Evolutionary conservation across 352 stramenopile genomes (phyloP).

Genomic region (Phytophthora podocarpi): DNA sequence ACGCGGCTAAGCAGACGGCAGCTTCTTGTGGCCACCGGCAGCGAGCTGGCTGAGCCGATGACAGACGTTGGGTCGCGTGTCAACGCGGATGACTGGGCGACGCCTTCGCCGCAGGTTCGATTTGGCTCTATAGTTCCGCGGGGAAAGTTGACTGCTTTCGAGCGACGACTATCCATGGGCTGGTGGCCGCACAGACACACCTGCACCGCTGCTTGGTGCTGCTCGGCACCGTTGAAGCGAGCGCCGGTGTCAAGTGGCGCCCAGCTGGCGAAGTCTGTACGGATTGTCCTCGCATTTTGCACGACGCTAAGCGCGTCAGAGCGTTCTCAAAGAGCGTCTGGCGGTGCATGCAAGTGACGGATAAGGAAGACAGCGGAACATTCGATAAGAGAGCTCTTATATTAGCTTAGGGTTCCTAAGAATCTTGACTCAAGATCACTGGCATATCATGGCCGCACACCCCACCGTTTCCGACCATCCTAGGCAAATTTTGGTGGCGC

Average conservation of each 20-base stretch:
- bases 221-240: neutral
- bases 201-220: constrained; percentile 3
- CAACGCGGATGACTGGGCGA: constrained; percentile 6
- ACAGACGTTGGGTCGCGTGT: constrained; percentile 10
- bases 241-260: constrained; percentile 22
- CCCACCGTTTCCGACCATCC: constrained; percentile 3
- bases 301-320: constrained; percentile 20
- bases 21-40: constrained; percentile 20
- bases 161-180: constrained; percentile 32
- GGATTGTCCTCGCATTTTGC: constrained; percentile 26
- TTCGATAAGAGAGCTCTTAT: constrained; percentile 10
- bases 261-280: constrained; percentile 18
- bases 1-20: constrained; percentile 22
- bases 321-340: constrained; percentile 34
- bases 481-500: constrained; percentile 30
- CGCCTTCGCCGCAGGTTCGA: constrained; percentile 7
- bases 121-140: constrained; percentile 26
- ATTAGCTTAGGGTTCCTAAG: neutral
- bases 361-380: constrained; percentile 26
- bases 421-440: too few species aligned
- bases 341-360: neutral
- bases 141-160: constrained; percentile 6
- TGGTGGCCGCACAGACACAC: constrained; percentile 2
- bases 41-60: constrained; percentile 8
- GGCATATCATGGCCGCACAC: constrained; percentile 11